Evolutionary conservation across 2,329 filamentous ascomycete genomes (phyloP).

Genomic region (Cladosporium sp.): DNA sequence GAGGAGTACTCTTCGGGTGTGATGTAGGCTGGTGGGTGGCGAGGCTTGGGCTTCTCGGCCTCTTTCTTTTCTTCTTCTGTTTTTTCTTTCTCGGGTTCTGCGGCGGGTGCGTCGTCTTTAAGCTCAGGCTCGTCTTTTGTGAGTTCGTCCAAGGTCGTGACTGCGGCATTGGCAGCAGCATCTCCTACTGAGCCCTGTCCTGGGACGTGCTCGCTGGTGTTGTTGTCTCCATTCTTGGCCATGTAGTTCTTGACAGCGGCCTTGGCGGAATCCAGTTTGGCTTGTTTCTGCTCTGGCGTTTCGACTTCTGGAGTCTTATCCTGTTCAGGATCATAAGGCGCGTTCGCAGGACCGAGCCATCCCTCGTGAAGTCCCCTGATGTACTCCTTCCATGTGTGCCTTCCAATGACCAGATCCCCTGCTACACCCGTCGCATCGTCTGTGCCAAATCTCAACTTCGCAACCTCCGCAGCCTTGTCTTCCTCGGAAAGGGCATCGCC

Average conservation of each 20-base stretch:
- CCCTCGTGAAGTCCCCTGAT: conserved; percentile 90
- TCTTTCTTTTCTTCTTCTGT: conserved; percentile 46
- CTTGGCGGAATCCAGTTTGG: conserved; percentile 9
- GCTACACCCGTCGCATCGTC: conserved; percentile 70
- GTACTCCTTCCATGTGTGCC: conserved; percentile 98
- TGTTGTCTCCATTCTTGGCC: neutral
- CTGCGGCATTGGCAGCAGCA: conserved; percentile 30
- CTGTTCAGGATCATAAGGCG: conserved; percentile 49
- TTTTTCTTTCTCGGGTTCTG: conserved; percentile 35
- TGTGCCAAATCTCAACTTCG: conserved; percentile 68
- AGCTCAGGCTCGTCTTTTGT: conserved; percentile 22
- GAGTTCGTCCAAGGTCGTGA: conserved; percentile 12
- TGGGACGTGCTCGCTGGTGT: conserved; percentile 23
- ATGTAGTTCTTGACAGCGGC: neutral
- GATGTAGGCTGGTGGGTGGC: conserved; percentile 74
- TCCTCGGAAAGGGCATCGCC: conserved; percentile 45
- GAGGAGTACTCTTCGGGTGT: conserved; percentile 69
- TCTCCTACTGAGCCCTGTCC: conserved; percentile 33
- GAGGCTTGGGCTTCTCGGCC: conserved; percentile 50
- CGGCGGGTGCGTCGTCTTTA: conserved; percentile 32
- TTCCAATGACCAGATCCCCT: conserved; percentile 85
- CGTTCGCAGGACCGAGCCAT: conserved; percentile 83
- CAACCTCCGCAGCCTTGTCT: conserved; percentile 60
- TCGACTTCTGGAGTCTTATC: conserved; percentile 22
- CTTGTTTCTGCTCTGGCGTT: conserved; percentile 8